A percentile compares a stretch with the other conserved stretches of the same genome.
These are phyloP conservation scores for Citrullus amarus DNA, from an alignment of 306 rosid species.

Conservation along the genomic window DNA sequence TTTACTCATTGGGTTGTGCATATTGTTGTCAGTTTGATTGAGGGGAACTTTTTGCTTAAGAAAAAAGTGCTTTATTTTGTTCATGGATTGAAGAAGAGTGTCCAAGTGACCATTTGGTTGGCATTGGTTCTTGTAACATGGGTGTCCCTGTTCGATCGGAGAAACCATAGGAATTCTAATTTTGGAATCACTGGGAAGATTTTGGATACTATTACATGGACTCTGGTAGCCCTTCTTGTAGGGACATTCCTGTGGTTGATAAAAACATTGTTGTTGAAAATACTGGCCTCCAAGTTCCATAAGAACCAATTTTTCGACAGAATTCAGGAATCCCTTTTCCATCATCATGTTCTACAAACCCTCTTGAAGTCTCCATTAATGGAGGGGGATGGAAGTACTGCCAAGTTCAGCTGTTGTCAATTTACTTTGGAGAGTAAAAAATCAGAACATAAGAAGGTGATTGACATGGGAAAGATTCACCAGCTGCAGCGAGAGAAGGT, in stretches of 20 bases:
- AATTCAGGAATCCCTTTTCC: conserved; percentile 77
- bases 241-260: conserved; percentile 68
- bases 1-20: conserved; percentile 60
- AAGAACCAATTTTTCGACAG: conserved; percentile 76
- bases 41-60: conserved; percentile 62
- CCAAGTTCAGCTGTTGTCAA: conserved; percentile 34
- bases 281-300: conserved; percentile 71
- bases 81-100: conserved; percentile 77
- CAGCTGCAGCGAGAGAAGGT: conserved; percentile 76
- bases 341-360: conserved; percentile 67
- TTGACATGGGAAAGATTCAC: conserved; percentile 62
- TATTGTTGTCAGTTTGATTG: conserved; percentile 61
- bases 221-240: conserved; percentile 53
- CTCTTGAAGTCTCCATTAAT: conserved; percentile 65
- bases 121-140: conserved; percentile 55
- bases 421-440: conserved; percentile 41
- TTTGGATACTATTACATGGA: conserved; percentile 47
- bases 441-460: conserved; percentile 39
- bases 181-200: conserved; percentile 31
- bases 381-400: conserved; percentile 53
- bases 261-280: conserved; percentile 51
- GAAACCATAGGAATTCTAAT: conserved; percentile 28
- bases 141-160: conserved; percentile 41
- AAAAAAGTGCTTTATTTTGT: conserved; percentile 86
- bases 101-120: conserved; percentile 63